phyloP scores from a whole-genome alignment of 441 rosid species.

The Croton laevigatus region DNA sequence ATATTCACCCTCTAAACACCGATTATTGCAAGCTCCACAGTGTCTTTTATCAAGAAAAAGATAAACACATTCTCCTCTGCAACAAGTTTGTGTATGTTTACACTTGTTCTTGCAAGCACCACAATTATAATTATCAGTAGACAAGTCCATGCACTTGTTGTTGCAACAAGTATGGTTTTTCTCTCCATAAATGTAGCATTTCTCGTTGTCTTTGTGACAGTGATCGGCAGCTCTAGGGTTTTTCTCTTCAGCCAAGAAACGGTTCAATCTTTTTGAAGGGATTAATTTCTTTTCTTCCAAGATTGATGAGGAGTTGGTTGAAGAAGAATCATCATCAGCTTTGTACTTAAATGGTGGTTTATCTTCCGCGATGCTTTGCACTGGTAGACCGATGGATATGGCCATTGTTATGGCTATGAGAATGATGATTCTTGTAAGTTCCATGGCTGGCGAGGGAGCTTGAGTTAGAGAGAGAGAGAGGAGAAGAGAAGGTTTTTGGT shows the following conservation, averaged over 20 bases:
- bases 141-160: constrained; percentile 33
- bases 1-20: constrained; percentile 20
- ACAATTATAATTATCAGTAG: constrained; percentile 25
- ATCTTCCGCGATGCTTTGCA: constrained; percentile 28
- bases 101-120: constrained; percentile 39
- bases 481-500: background rate
- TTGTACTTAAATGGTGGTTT: constrained; percentile 6
- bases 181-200: constrained; percentile 27
- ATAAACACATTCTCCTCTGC: constrained; percentile 34
- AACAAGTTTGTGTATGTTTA: constrained; percentile 26
- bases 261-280: constrained; percentile 43
- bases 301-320: background rate
- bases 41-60: constrained; percentile 27
- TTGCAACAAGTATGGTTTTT: constrained; percentile 31
- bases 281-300: constrained; percentile 6
- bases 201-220: constrained; percentile 44
- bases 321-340: background rate
- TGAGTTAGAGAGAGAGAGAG: background rate
- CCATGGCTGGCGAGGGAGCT: constrained; percentile 26
- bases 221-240: constrained; percentile 72
- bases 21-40: constrained; percentile 32
- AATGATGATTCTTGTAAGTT: constrained; percentile 40
- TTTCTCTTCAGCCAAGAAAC: constrained; percentile 45
- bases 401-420: constrained; percentile 53
- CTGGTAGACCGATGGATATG: constrained; percentile 38